These are phyloP conservation scores for Lentinula guzmanii DNA, from an alignment of 768 basidiomycete genomes.

Conservation along the genomic window DNA sequence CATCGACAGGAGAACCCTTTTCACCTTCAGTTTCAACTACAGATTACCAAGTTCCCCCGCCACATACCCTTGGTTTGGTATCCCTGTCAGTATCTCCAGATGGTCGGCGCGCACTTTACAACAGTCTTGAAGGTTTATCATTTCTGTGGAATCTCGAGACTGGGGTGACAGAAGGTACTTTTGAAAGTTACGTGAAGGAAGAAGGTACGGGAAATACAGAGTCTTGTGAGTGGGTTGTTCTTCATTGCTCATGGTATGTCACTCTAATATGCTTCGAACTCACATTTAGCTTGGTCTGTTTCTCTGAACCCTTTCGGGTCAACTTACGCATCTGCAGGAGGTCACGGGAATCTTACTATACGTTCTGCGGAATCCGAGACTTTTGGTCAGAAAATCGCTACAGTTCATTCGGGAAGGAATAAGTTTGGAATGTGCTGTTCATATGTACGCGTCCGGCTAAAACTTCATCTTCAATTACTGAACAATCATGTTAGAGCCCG, in stretches of 20 bases:
- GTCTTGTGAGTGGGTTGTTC: constrained; percentile 48
- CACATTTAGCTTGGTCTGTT: constrained; percentile 67
- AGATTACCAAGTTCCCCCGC: constrained; percentile 32
- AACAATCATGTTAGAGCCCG: constrained; percentile 56
- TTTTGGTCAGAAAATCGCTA: constrained; percentile 59
- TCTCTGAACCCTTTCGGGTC: constrained; percentile 75
- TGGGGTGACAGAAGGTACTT: constrained; percentile 54
- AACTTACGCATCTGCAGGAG: constrained; percentile 70
- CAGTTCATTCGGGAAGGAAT: constrained; percentile 58
- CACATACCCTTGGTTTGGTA: constrained; percentile 80
- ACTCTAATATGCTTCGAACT: background rate
- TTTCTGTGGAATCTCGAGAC: constrained; percentile 64
- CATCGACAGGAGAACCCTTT: constrained; percentile 57
- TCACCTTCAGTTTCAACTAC: constrained; percentile 17
- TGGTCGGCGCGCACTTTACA: constrained; percentile 65
- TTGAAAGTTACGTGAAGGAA: constrained; percentile 65
- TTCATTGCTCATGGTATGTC: no score
- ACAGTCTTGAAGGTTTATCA: constrained; percentile 82
- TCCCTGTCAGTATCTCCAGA: constrained; percentile 69
- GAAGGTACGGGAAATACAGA: constrained; percentile 42
- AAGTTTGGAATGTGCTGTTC: constrained; percentile 76
- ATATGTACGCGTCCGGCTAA: constrained; percentile 40
- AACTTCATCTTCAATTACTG: constrained; percentile 1
- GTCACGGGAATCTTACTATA: constrained; percentile 64
- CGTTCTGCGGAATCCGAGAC: constrained; percentile 63